Evolutionary conservation across 108 stramenopile species (phyloP).

Genomic region (Nitzschia palea): DNA sequence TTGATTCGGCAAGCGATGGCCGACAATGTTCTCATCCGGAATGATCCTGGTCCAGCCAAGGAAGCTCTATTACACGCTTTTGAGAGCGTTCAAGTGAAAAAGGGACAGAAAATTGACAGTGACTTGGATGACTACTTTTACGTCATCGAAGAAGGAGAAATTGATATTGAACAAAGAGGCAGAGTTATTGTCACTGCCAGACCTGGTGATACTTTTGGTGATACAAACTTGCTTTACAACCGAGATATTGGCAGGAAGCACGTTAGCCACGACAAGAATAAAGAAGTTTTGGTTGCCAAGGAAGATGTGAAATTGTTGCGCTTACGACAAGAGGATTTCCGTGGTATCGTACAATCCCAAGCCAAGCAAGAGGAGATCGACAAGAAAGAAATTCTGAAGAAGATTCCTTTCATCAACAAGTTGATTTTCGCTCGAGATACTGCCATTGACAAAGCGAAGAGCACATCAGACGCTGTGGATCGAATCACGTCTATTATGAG

Average conservation of each 20-base stretch:
- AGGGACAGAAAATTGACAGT: constrained; percentile 9
- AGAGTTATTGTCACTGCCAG: constrained; percentile 44
- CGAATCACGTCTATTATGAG: constrained; percentile 62
- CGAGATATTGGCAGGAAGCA: constrained; percentile 1
- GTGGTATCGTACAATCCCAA: constrained; percentile 68
- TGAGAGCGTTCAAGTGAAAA: constrained; percentile 6
- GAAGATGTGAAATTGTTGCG: constrained; percentile 54
- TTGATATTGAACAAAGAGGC: constrained; percentile 53
- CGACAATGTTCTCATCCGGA: constrained; percentile 19
- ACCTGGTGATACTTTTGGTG: constrained; percentile 60
- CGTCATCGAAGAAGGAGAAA: constrained; percentile 62
- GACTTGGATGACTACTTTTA: constrained; percentile 50
- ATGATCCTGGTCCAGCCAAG: constrained; percentile 3
- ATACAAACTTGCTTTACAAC: constrained; percentile 51
- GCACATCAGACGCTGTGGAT: constrained; percentile 33
- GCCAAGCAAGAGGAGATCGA: constrained; percentile 49
- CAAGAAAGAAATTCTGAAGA: constrained; percentile 57
- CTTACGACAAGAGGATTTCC: constrained; percentile 73
- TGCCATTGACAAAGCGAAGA: background rate
- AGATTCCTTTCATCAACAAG: constrained; percentile 62
- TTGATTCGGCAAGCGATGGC: constrained; percentile 15
- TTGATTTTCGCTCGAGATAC: constrained; percentile 39
- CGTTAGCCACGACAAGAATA: background rate
- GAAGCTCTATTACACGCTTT: constrained; percentile 16
- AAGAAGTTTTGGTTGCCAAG: constrained; percentile 7